Percentiles rank a stretch among this genome's conserved stretches.
These are phyloP conservation scores for Xylariaceae sp. DNA, from an alignment of 2,329 filamentous ascomycete species.

Conservation along the genomic window DNA sequence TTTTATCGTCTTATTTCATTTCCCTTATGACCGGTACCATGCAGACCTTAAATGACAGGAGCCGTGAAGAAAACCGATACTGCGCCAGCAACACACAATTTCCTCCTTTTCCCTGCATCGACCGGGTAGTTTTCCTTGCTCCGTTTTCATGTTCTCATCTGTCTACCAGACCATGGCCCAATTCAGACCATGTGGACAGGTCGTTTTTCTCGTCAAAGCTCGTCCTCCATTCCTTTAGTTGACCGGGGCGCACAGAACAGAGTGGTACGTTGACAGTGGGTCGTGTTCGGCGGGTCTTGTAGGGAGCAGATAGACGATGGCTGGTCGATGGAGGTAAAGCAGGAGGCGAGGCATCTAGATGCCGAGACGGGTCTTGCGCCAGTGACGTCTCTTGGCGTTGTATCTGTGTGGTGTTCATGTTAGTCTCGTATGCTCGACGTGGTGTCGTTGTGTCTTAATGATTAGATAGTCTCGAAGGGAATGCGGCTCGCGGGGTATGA, in stretches of 20 bases:
- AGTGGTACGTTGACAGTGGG: too few relatives aligned
- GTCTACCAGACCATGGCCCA: conserved; percentile 4
- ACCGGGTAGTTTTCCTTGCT: conserved; percentile 1
- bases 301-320: conserved; percentile 9
- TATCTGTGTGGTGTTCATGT: conserved; percentile 61
- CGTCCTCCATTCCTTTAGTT: conserved; percentile 7
- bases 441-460: neutral
- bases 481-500: conserved; percentile 1
- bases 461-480: neutral
- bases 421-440: neutral
- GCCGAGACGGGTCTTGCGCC: conserved; percentile 99
- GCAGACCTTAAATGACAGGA: conserved; percentile 35
- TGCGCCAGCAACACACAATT: conserved; percentile 19
- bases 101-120: conserved; percentile 15
- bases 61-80: conserved; percentile 30
- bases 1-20: conserved; percentile 24
- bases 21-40: conserved; percentile 50
- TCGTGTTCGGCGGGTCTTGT: conserved; percentile 16
- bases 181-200: conserved; percentile 6
- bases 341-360: conserved; percentile 72
- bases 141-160: conserved; percentile 5
- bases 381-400: conserved; percentile 99
- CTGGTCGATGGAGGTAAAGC: conserved; percentile 29
- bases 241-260: conserved; percentile 11
- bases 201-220: conserved; percentile 2